Conservation (phyloP, 139 green algal genomes). For the Picochlorum sp. region DNA sequence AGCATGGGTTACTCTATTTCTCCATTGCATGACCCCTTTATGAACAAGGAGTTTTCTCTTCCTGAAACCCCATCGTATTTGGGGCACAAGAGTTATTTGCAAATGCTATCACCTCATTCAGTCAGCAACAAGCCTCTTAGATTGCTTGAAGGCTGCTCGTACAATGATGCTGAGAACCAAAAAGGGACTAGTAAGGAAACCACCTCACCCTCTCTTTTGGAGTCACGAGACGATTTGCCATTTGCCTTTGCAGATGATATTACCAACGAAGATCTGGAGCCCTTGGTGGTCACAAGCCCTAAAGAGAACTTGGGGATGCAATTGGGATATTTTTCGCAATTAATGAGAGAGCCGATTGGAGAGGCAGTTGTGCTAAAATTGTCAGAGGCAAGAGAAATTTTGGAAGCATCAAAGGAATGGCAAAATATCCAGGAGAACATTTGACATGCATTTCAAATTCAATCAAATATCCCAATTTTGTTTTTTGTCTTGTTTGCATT, state of each 20-base stretch:
- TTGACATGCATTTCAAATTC: too few species aligned
- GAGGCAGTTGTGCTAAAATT: background rate
- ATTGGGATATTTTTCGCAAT: background rate
- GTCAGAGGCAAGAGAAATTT: too few species aligned
- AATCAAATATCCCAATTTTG: too few species aligned
- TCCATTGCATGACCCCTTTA: slow-evolving; percentile 5
- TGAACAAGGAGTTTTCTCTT: slow-evolving; percentile 9
- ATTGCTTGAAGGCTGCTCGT: background rate
- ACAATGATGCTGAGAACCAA: background rate
- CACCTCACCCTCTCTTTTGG: background rate
- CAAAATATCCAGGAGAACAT: too few species aligned
- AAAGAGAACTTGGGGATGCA: slow-evolving; percentile 21
- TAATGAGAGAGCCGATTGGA: background rate
- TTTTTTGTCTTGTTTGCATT: too few species aligned
- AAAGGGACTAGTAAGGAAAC: background rate
- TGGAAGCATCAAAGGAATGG: too few species aligned
- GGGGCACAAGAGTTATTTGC: background rate
- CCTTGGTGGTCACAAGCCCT: slow-evolving; percentile 53
- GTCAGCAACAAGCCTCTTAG: too few species aligned
- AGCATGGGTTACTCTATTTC: slow-evolving; percentile 27
- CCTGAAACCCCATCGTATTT: slow-evolving; percentile 12
- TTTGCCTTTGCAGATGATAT: background rate
- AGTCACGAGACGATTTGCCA: background rate
- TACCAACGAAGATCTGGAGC: slow-evolving; percentile 39
- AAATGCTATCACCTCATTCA: too few species aligned